These are phyloP conservation scores for Lentinula boryana DNA, from an alignment of 768 basidiomycete species.

Conservation along the genomic window DNA sequence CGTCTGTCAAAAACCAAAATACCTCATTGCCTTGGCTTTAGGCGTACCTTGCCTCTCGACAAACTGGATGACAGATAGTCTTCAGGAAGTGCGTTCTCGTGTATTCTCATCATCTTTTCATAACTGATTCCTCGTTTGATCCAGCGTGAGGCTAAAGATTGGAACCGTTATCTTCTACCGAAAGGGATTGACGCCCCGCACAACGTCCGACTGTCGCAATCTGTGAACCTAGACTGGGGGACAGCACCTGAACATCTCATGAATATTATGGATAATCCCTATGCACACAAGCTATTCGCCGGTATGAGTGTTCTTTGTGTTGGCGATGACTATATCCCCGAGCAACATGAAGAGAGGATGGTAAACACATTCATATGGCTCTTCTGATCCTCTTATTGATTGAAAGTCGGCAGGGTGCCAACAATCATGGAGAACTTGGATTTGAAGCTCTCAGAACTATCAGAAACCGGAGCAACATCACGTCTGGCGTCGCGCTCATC, in stretches of 20 bases:
- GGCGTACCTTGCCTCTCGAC: constrained; percentile 77
- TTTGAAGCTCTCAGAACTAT: neutral
- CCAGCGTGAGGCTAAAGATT: constrained; percentile 41
- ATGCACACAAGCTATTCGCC: constrained; percentile 52
- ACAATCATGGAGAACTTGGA: neutral
- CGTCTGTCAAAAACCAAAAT: constrained; percentile 69
- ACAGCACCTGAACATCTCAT: constrained; percentile 41
- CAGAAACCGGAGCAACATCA: constrained; percentile 11
- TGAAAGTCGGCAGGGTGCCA: neutral
- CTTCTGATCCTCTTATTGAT: neutral
- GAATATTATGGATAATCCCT: constrained; percentile 53
- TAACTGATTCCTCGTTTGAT: neutral
- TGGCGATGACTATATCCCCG: constrained; percentile 49
- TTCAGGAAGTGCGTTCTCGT: constrained; percentile 22
- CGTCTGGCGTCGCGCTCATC: constrained; percentile 39
- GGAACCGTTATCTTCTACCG: constrained; percentile 53
- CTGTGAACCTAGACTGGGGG: constrained; percentile 44
- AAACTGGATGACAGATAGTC: constrained; percentile 44
- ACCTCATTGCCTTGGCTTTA: constrained; percentile 72
- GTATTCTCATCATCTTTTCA: neutral
- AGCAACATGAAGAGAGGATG: constrained; percentile 2
- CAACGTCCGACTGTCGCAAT: constrained; percentile 34
- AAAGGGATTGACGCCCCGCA: constrained; percentile 46
- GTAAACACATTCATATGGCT: neutral
- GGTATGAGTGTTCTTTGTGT: constrained; percentile 55